phyloP scores from a whole-genome alignment of 2,329 filamentous ascomycete genomes.

The Curvularia sp. region DNA sequence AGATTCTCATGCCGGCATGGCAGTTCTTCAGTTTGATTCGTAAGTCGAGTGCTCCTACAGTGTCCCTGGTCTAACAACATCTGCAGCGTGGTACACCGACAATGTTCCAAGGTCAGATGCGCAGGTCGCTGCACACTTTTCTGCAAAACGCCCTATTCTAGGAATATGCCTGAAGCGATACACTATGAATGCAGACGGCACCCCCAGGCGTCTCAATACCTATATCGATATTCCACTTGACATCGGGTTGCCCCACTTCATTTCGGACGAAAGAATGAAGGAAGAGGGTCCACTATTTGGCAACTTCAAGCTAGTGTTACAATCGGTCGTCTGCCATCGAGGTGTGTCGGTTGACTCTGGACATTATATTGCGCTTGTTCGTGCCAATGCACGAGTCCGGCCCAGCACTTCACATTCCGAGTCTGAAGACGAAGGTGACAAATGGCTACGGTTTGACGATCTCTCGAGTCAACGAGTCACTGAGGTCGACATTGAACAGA shows the following conservation, averaged over 20 bases:
- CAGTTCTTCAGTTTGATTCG: slow-evolving; percentile 95
- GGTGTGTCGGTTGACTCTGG: slow-evolving; percentile 85
- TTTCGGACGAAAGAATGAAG: slow-evolving; percentile 76
- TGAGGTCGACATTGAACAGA: slow-evolving; percentile 77
- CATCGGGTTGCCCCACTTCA: slow-evolving; percentile 84
- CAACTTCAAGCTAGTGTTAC: slow-evolving; percentile 92
- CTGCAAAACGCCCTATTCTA: slow-evolving; percentile 79
- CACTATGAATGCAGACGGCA: slow-evolving; percentile 72
- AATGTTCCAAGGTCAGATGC: slow-evolving; percentile 70
- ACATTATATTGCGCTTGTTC: slow-evolving; percentile 87
- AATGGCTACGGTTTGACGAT: slow-evolving; percentile 93
- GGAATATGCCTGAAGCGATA: slow-evolving; percentile 95
- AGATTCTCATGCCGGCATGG: slow-evolving; percentile 95
- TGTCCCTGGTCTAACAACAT: slow-evolving; percentile 21
- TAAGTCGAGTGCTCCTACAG: slow-evolving; percentile 55
- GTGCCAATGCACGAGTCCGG: slow-evolving; percentile 63
- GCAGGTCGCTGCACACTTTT: slow-evolving; percentile 89
- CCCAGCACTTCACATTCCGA: slow-evolving; percentile 56
- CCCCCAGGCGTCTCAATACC: slow-evolving; percentile 75
- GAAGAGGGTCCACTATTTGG: slow-evolving; percentile 73
- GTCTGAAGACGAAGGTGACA: slow-evolving; percentile 53
- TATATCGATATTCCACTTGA: slow-evolving; percentile 92
- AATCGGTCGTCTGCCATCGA: slow-evolving; percentile 91
- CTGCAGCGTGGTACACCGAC: slow-evolving; percentile 81
- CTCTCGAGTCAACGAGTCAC: slow-evolving; percentile 74